phyloP scores from a whole-genome alignment of 2,329 filamentous ascomycete genomes.

The Aureobasidium sp. region DNA sequence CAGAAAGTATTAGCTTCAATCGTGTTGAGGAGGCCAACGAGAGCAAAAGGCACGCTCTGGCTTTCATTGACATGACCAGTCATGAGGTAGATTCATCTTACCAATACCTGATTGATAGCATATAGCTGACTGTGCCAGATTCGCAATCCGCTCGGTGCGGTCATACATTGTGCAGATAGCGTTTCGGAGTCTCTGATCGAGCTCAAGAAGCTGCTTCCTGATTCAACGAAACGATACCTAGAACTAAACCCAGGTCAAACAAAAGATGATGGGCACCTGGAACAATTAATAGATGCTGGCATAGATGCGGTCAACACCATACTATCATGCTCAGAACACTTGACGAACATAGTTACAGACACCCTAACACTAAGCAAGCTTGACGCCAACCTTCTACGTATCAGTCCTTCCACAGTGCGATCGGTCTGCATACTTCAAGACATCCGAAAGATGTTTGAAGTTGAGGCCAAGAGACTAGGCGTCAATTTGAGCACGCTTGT shows the following conservation, averaged over 20 bases:
- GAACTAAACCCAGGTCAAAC: no score
- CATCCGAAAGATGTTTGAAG: slow-evolving; percentile 32
- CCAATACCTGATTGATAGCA: background rate
- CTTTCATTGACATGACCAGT: slow-evolving; percentile 13
- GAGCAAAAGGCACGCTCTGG: slow-evolving; percentile 28
- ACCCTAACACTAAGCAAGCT: slow-evolving; percentile 37
- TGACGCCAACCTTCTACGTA: slow-evolving; percentile 28
- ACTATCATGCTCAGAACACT: slow-evolving; percentile 25
- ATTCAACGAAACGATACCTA: background rate
- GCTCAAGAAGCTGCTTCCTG: background rate
- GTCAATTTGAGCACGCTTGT: slow-evolving; percentile 27
- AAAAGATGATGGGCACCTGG: background rate
- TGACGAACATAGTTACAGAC: slow-evolving; percentile 40
- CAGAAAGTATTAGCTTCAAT: slow-evolving; percentile 23
- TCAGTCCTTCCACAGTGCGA: slow-evolving; percentile 35
- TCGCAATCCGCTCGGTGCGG: slow-evolving; percentile 38
- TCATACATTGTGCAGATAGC: slow-evolving; percentile 38
- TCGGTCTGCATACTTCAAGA: slow-evolving; percentile 29
- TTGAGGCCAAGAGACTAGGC: slow-evolving; percentile 29
- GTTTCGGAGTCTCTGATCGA: slow-evolving; percentile 1
- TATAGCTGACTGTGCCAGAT: slow-evolving; percentile 28
- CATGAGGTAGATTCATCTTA: background rate
- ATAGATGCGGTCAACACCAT: slow-evolving; percentile 24
- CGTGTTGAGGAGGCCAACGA: slow-evolving; percentile 30
- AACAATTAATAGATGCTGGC: slow-evolving; percentile 20